Base-by-base conservation (phyloP, 371 early-diverging fungal species). In the Mortierella sp. region DNA sequence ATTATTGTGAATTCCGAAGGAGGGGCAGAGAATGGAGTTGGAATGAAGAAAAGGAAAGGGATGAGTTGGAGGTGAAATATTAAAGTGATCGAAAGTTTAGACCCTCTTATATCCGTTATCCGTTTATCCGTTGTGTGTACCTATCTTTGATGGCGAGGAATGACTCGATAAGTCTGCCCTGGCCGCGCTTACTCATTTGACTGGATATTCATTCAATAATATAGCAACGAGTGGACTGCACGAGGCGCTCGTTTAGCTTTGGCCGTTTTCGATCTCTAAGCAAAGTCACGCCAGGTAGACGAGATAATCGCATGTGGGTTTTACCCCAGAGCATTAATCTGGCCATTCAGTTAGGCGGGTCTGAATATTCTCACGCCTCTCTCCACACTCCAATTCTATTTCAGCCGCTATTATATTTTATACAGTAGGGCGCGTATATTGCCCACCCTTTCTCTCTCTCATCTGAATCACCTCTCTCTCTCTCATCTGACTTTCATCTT, bases 401-500 rank as follows among this genome's bases (percentile, higher is more conserved):
- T 50, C n/a, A 50, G 50, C 50, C 50, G n/a, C 6, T n/a, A 16
- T 16, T n/a, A 1, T 50, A n/a, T n/a, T 50, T n/a, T 50, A n/a
- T 16, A n/a, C n/a, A n/a, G n/a, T n/a, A 5, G 11, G 4, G 50
- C 6, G n/a, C 50, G n/a, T n/a, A 15, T 45, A 11, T 45, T 45
- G 4, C 45, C 16, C 45, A 11, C 45, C 15, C 16, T 45, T 45
- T 15, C 16, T 45, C 8, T n/a, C 6, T 6, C 16, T 48, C 50
- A 50, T 50, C 50, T 43, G 13, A 15, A 43, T 43, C 43, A 61
- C 52, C 69, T 62, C 55, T 83, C 73, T 65, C 69, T 62, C 55
- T 83, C 73, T 65, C 16, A 41, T 58, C 48, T 58, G 48, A 74
- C 76, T 22, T 67, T 80, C 80, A 48, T 77, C 74, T 52, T 79